phyloP scores from a whole-genome alignment of 2,329 filamentous ascomycete genomes.

The Trichoderma atroviride region DNA sequence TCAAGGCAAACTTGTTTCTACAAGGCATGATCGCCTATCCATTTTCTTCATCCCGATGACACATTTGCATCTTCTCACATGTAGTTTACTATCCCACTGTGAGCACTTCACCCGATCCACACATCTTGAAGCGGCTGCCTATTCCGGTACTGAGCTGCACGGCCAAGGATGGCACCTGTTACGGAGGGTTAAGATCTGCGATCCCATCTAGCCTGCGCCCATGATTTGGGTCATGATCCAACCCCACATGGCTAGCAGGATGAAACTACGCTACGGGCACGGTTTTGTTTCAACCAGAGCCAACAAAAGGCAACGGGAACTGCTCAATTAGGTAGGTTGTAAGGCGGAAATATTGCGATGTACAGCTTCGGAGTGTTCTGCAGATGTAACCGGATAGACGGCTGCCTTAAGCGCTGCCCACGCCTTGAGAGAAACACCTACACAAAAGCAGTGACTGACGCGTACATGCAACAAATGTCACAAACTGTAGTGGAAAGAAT shows the following conservation, averaged over 20 bases:
- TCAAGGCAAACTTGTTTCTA: not conserved
- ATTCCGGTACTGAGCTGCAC: not conserved
- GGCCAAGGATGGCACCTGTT: not conserved
- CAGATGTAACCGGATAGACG: not conserved
- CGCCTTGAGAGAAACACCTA: not conserved
- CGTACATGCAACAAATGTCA: not conserved
- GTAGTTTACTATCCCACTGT: not conserved
- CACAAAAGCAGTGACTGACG: not conserved
- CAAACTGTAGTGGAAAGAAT: not conserved
- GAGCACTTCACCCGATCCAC: not conserved
- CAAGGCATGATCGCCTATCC: not conserved
- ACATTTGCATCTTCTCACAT: not conserved
- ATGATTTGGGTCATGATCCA: not conserved
- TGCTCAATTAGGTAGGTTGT: not conserved
- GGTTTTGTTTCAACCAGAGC: not conserved
- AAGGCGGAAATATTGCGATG: not conserved
- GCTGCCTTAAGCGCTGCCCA: not conserved
- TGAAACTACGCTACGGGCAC: slow-evolving; percentile 3
- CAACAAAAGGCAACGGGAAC: not conserved
- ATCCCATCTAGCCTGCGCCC: not conserved
- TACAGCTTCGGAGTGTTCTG: not conserved
- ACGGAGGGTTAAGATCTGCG: slow-evolving; percentile 8
- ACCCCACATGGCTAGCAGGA: not conserved
- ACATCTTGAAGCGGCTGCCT: slow-evolving; percentile 8
- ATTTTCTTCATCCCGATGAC: not conserved